Base-by-base conservation (phyloP, 768 basidiomycete species). In the Serendipita indica region DNA sequence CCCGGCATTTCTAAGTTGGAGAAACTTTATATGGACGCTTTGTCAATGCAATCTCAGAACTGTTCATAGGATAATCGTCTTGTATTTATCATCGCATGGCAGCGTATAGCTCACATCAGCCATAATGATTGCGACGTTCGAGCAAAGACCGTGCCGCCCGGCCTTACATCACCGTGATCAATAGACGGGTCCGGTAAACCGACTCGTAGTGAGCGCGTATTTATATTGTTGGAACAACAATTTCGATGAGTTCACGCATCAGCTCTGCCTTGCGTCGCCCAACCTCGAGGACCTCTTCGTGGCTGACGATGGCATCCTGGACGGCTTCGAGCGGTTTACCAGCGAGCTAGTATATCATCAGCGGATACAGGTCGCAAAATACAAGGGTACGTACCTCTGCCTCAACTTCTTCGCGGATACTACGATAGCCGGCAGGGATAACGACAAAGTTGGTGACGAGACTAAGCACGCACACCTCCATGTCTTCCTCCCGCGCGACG, bases 371-470 rank as follows among this genome's bases (percentile, higher is more conserved):
- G 41, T 39, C 22, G 43, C 27, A 30, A 20, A 13, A 7, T 20
- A 46, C 14, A 43, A 4, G 16, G 10, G 13, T 28, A 18, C 58
- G 25, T 60, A 85, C 85, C 78, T 91, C 89, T 4, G 84, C 82
- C 57, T 81, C 76, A 1, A 90, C 84, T 64, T 88, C 86, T 6
- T 80, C 84, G 62, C 76, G 77, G 49, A 89, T 82, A 60, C 81
- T 83, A 57, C 79, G 69, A 67, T 87, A 83, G 0, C 81, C 83
- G 6, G 20, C 3, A 3, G 49, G 49, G 60, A 86, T 81, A 43
- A 89, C 82, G 7, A 93, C 91, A 65, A 77, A 75, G 71, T 93
- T 93, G 27, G 89, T 92, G 30, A 90, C 86, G 59, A 93, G 75
- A 63, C 86, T 90, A 41, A 93, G 72, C 3, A 86, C 89, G 70